Percentiles rank a stretch among this genome's conserved stretches.
These are phyloP conservation scores for Cucurbitaria berberidis DNA, from an alignment of 2,329 filamentous ascomycete species.

Conservation along the genomic window DNA sequence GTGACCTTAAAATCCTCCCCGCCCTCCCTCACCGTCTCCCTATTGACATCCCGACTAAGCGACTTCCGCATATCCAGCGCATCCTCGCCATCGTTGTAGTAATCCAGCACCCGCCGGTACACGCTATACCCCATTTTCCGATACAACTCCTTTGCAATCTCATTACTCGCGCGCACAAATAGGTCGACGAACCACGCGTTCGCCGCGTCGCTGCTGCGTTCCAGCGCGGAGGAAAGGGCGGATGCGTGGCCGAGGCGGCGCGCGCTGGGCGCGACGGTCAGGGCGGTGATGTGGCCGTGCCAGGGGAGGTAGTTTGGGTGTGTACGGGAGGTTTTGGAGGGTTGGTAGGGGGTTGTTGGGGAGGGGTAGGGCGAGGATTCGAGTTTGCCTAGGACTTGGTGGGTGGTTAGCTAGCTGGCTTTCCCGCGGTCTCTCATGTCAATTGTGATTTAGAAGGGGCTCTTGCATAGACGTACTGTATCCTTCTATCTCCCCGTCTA, in stretches of 20 bases:
- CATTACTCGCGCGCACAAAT: conserved; percentile 89
- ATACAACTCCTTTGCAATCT: conserved; percentile 86
- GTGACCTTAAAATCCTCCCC: conserved; percentile 80
- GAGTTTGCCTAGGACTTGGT: conserved; percentile 92
- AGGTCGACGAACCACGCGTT: conserved; percentile 95
- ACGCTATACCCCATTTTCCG: conserved; percentile 88
- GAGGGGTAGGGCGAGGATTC: conserved; percentile 79
- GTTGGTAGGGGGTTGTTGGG: conserved; percentile 74
- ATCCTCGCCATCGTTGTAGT: conserved; percentile 95
- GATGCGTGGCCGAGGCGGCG: conserved; percentile 87
- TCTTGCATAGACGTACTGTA: conserved; percentile 81
- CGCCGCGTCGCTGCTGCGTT: conserved; percentile 79
- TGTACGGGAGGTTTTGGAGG: conserved; percentile 45
- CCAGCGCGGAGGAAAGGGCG: conserved; percentile 79
- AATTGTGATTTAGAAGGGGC: too few relatives aligned
- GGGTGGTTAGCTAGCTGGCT: too few relatives aligned
- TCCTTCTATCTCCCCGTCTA: conserved; percentile 85
- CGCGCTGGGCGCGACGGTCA: conserved; percentile 88
- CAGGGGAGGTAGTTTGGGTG: conserved; percentile 86
- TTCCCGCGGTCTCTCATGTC: too few relatives aligned
- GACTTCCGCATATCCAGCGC: conserved; percentile 97
- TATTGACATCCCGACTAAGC: conserved; percentile 77
- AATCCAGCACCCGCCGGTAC: conserved; percentile 85
- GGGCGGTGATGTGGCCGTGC: conserved; percentile 96
- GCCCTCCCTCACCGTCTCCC: conserved; percentile 77